These are phyloP conservation scores for Chytriomyces confervae DNA, from an alignment of 192 early-diverging fungal genomes.

Conservation along the genomic window DNA sequence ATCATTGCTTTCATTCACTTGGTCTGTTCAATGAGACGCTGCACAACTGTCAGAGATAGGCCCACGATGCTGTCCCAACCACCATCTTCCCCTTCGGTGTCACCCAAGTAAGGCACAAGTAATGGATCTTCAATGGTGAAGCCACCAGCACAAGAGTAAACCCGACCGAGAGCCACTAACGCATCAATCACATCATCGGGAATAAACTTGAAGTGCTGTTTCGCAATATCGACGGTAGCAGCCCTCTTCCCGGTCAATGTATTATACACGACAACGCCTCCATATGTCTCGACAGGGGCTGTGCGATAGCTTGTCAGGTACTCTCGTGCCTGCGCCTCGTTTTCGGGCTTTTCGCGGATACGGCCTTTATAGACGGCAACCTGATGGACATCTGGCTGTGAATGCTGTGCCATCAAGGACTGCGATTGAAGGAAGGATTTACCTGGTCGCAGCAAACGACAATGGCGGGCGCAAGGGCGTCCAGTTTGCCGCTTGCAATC, in stretches of 20 bases:
- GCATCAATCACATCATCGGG: conserved; percentile 48
- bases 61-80: conserved; percentile 57
- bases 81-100: conserved; percentile 51
- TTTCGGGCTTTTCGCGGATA: conserved; percentile 58
- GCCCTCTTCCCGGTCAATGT: conserved; percentile 40
- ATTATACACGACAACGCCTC: conserved; percentile 55
- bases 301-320: conserved; percentile 46
- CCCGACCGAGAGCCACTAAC: conserved; percentile 50
- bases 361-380: conserved; percentile 47
- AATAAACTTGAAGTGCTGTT: conserved; percentile 48
- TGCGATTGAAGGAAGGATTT: conserved; percentile 15
- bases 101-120: conserved; percentile 46
- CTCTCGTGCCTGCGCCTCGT: conserved; percentile 38
- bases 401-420: not conserved
- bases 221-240: conserved; percentile 47
- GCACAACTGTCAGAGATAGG: conserved; percentile 49
- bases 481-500: conserved; percentile 25
- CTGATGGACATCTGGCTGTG: not conserved
- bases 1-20: not conserved
- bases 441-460: conserved; percentile 48
- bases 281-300: conserved; percentile 48
- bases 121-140: conserved; percentile 61
- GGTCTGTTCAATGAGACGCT: conserved; percentile 39
- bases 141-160: conserved; percentile 56
- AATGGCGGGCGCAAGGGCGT: conserved; percentile 20